Conservation (phyloP, 352 stramenopile genomes). For the Pythium myriotylum region DNA sequence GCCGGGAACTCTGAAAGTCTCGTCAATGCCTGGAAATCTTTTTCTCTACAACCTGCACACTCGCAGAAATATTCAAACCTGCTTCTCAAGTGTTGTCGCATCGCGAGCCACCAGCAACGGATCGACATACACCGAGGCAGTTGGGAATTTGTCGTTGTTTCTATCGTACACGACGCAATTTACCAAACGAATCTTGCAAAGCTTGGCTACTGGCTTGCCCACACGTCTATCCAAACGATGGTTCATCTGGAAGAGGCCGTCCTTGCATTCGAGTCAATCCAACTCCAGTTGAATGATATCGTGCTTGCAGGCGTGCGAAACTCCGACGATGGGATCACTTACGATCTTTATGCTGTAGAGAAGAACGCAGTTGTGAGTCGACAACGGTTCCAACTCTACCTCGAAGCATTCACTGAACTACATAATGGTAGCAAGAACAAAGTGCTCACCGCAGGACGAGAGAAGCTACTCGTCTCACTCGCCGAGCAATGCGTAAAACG, state of each 20-base stretch:
- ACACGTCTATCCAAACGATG: conserved; percentile 25
- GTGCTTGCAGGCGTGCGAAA: conserved; percentile 33
- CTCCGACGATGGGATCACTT: conserved; percentile 34
- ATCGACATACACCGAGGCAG: conserved; percentile 28
- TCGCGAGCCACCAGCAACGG: neutral
- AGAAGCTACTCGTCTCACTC: neutral
- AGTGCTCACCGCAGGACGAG: neutral
- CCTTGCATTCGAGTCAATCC: conserved; percentile 28
- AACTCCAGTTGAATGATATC: conserved; percentile 17
- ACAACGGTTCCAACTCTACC: conserved; percentile 41
- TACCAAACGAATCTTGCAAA: conserved; percentile 49
- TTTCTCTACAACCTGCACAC: neutral
- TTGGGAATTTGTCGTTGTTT: conserved; percentile 57
- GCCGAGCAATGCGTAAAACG: neutral
- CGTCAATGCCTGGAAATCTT: neutral
- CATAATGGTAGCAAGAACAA: conserved; percentile 1
- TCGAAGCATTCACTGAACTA: conserved; percentile 23
- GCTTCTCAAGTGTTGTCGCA: conserved; percentile 4
- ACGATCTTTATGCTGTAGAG: conserved; percentile 46
- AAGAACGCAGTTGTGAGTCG: conserved; percentile 56
- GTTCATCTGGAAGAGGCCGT: conserved; percentile 38
- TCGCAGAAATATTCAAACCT: neutral
- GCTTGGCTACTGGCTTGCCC: conserved; percentile 46
- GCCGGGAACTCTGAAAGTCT: neutral
- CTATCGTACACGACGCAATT: conserved; percentile 52